Conservation (phyloP, 495 filamentous ascomycete species). For the Penicillium maclennaniae region DNA sequence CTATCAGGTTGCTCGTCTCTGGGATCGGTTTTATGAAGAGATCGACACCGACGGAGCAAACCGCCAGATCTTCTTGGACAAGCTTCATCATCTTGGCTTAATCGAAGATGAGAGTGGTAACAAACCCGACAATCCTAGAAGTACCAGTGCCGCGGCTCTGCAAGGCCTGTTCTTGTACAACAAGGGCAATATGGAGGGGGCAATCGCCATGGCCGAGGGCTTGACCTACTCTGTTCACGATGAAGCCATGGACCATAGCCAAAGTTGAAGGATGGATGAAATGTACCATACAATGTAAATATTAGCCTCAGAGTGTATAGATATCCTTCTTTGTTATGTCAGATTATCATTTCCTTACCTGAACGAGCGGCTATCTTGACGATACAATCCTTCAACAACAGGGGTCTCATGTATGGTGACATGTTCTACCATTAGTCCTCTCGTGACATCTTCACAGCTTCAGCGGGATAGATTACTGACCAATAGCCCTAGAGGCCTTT, state of each 20-base stretch:
- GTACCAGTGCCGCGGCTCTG: slow-evolving; percentile 79
- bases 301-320: slow-evolving; percentile 17
- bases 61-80: slow-evolving; percentile 47
- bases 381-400: neutral
- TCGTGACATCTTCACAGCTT: neutral
- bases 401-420: neutral
- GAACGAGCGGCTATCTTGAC: neutral
- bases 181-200: slow-evolving; percentile 83
- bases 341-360: neutral
- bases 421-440: neutral
- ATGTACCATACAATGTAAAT: slow-evolving; percentile 35
- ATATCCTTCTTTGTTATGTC: slow-evolving; percentile 4
- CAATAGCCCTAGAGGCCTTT: neutral
- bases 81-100: slow-evolving; percentile 48
- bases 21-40: slow-evolving; percentile 91
- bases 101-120: slow-evolving; percentile 48
- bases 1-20: slow-evolving; percentile 81
- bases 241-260: slow-evolving; percentile 23
- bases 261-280: slow-evolving; percentile 11
- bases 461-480: neutral
- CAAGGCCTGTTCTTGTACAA: slow-evolving; percentile 94
- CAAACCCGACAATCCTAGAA: slow-evolving; percentile 36
- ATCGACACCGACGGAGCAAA: slow-evolving; percentile 57
- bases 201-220: slow-evolving; percentile 72
- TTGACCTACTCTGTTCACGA: slow-evolving; percentile 42